These are phyloP conservation scores for Tephrocybe sp. DNA, from an alignment of 768 basidiomycete genomes.

Conservation along the genomic window DNA sequence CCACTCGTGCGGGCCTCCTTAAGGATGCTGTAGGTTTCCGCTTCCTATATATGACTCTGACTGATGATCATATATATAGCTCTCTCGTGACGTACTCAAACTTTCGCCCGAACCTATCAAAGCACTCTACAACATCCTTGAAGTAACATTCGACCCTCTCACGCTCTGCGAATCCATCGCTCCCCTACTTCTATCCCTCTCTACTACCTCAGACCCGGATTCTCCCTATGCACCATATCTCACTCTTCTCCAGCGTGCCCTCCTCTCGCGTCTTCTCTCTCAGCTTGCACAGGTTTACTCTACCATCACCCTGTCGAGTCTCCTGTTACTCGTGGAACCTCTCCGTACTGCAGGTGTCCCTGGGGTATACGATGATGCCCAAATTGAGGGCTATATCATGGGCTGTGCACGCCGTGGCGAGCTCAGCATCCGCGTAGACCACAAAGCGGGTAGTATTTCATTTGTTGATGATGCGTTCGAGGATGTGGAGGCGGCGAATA, in stretches of 20 bases:
- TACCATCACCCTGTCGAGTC: constrained; percentile 74
- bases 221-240: constrained; percentile 78
- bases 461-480: constrained; percentile 80
- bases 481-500: constrained; percentile 29
- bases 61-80: constrained; percentile 38
- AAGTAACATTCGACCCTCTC: constrained; percentile 92
- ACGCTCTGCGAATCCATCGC: constrained; percentile 77
- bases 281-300: constrained; percentile 94
- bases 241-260: constrained; percentile 85
- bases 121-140: constrained; percentile 83
- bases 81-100: constrained; percentile 80
- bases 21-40: constrained; percentile 73
- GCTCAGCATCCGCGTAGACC: constrained; percentile 84
- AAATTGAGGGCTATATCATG: constrained; percentile 92
- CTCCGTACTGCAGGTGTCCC: constrained; percentile 55
- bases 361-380: constrained; percentile 66
- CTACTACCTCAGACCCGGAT: constrained; percentile 31
- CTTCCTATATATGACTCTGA: not conserved
- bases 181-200: constrained; percentile 70
- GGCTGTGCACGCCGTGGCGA: constrained; percentile 87
- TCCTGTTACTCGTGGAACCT: constrained; percentile 79
- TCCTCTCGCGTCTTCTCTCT: constrained; percentile 86
- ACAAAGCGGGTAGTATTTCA: constrained; percentile 78
- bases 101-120: constrained; percentile 74
- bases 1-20: constrained; percentile 84